Conservation (phyloP, 2,329 filamentous ascomycete genomes). For the Teratosphaeriaceae sp. region DNA sequence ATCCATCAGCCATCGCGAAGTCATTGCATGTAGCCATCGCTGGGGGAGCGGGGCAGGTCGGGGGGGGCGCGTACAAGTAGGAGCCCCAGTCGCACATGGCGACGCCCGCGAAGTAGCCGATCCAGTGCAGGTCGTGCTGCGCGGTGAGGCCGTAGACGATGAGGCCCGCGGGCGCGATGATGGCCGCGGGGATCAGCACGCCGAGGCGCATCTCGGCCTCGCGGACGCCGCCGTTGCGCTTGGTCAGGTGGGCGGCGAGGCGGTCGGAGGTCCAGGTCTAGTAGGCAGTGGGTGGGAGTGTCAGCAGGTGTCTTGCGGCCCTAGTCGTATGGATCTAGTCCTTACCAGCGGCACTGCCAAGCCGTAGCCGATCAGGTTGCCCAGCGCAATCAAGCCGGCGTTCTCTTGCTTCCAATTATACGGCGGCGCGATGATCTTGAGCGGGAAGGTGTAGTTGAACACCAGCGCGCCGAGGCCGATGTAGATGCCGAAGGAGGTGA, state of each 20-base stretch:
- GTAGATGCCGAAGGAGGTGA: constrained; percentile 30
- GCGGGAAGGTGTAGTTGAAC: constrained; percentile 35
- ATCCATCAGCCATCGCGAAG: background rate
- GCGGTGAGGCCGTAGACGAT: constrained; percentile 32
- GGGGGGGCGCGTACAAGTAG: constrained; percentile 27
- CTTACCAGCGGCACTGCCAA: constrained; percentile 31
- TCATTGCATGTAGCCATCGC: background rate
- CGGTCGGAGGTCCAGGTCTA: constrained; percentile 22
- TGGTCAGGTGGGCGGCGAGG: constrained; percentile 26
- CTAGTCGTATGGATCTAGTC: no score
- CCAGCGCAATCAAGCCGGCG: constrained; percentile 27
- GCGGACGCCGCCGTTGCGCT: constrained; percentile 21
- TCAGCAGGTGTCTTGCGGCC: no score
- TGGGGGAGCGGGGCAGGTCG: background rate
- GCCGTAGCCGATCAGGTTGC: constrained; percentile 29
- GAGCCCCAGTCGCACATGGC: constrained; percentile 30
- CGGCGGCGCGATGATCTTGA: constrained; percentile 28
- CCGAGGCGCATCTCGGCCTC: constrained; percentile 28
- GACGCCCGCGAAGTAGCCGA: constrained; percentile 33
- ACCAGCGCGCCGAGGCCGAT: constrained; percentile 33
- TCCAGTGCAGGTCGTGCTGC: constrained; percentile 28
- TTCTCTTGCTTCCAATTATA: constrained; percentile 28
- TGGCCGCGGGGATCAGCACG: constrained; percentile 29
- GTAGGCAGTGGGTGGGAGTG: no score
- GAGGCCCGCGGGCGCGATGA: constrained; percentile 30